Base-by-base conservation (phyloP, 257 asterid genomes). In the Nicotiana otophora region DNA sequence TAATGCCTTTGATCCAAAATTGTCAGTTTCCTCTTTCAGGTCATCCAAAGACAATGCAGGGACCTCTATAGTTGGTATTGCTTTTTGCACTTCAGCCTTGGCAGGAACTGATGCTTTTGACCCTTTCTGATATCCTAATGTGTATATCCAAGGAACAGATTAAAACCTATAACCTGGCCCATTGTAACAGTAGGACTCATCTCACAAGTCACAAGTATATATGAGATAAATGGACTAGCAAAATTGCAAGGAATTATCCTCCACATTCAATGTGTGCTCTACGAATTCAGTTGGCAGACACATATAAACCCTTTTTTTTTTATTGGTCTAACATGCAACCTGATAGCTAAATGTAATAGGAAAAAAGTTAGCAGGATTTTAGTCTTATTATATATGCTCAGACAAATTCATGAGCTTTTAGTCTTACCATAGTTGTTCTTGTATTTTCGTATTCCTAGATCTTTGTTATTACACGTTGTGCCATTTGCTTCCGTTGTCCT, bases 21-120 rank as follows among this genome's bases (percentile, higher is more conserved):
- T 74, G 61, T 46, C 80, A 74, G 80, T 42, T 74, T 74, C 55
- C 31, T 74, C 80, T 33, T 74, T 74, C 19, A 74, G 34, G 48
- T 74, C 80, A 74, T 74, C 80, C 62, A 74, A 57, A 10, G 80
- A 74, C 36, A 74, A 74, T 46, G 53, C 61, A 30, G 80, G 80
- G 36, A 74, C 80, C 62, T 74, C 62, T 42, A 74, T 74, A 74
- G 80, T 74, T 48, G 80, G 80, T 46, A 74, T 74, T 74, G 61
- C 28, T 48, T 74, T 74, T 74, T 74, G 80, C 80, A 74, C 80
- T 42, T 74, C 51, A 42, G 12, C 80, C 80, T 74, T 74, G 36
- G 80, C 61, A 74, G 61, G 80, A 33, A 33, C 80, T 74, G 62
- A 58, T 11, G 53, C 62, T 58, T 74, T 74, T 74, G 55, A 39